These are phyloP conservation scores for Papilionanthe hybrid DNA, from an alignment of 116 monocot genomes.

Conservation along the genomic window DNA sequence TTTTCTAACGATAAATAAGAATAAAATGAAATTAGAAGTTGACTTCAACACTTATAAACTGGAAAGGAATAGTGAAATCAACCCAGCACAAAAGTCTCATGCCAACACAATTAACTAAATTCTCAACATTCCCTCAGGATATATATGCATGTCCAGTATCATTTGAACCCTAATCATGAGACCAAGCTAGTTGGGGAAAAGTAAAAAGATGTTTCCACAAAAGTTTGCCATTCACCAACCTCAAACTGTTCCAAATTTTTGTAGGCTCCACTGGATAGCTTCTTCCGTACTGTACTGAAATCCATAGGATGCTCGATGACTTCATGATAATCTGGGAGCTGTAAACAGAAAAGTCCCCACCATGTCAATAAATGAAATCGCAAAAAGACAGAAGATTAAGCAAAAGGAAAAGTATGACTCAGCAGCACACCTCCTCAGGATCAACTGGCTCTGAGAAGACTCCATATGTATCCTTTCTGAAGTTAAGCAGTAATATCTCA, in stretches of 20 bases:
- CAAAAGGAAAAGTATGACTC: neutral
- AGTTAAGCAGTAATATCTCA: conserved; percentile 8
- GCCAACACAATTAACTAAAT: neutral
- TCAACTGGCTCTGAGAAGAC: conserved; percentile 84
- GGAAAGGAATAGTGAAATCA: neutral
- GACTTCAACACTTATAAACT: neutral
- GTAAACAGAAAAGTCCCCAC: conserved; percentile 8
- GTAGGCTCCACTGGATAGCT: conserved; percentile 44
- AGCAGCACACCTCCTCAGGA: conserved; percentile 51
- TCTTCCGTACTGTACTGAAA: conserved; percentile 51
- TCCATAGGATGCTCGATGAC: conserved; percentile 64
- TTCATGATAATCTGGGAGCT: conserved; percentile 65
- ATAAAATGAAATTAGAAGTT: neutral
- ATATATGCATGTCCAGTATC: neutral
- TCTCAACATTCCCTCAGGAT: neutral
- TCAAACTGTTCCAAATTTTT: conserved; percentile 63
- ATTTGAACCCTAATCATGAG: neutral
- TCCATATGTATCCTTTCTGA: conserved; percentile 78
- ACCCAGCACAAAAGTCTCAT: neutral
- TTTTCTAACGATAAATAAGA: too few species aligned
- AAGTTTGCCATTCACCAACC: conserved; percentile 25
- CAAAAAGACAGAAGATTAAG: neutral
- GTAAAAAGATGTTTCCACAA: neutral
- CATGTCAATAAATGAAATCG: conserved; percentile 3
- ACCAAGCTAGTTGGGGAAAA: neutral